Evolutionary conservation across 2,329 filamentous ascomycete species (phyloP), one percentile per base, ranked within the genome.

Genomic region (Phialocephala subalpina): DNA sequence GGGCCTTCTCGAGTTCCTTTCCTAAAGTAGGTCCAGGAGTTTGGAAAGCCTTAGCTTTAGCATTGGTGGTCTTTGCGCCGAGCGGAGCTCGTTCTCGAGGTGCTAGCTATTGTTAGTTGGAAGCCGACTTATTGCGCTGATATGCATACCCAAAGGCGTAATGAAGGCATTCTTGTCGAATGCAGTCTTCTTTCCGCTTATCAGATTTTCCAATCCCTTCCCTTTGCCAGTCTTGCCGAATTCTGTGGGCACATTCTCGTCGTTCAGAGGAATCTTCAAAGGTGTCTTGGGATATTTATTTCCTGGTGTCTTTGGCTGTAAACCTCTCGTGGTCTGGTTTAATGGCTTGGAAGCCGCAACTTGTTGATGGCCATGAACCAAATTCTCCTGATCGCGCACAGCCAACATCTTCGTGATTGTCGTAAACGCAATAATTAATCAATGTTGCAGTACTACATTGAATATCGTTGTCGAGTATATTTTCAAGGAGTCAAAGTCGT

Each of bases 21-120:
- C 85, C 83, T 25, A 83, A 82, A 65, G 81, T 82, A 73, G 89
- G 90, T 36, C 86, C 89, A 7, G 87, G 87, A 3, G 89, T 90
- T 69, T 91, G 89, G 70, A 89, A 85, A 58, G 83, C 84, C 76
- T 84, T 87, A 66, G 90, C 86, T 82, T 97, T 98, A 62, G 92
- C 93, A 78, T 99, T 99, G 60, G 96, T 98, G 1, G 95, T 98
- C 80, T 99, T 99, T 84, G 93, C 91, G 38, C 95, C 95, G 57
- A 99, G 82, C 14, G 93, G 92, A 42, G 94, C 94, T 74, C 95
- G 89, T 66, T 83, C 90, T 66, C 89, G 88, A 59, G 90, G 70
- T 66, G 75, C 77, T 76, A 45, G 25, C 45, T 4, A 38, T 38
- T 22, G 33, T 63, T n/a, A 63, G 60, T n/a, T 29, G 53, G 1